Conservation (phyloP, 495 filamentous ascomycete species). For the Cryomyces antarcticus region DNA sequence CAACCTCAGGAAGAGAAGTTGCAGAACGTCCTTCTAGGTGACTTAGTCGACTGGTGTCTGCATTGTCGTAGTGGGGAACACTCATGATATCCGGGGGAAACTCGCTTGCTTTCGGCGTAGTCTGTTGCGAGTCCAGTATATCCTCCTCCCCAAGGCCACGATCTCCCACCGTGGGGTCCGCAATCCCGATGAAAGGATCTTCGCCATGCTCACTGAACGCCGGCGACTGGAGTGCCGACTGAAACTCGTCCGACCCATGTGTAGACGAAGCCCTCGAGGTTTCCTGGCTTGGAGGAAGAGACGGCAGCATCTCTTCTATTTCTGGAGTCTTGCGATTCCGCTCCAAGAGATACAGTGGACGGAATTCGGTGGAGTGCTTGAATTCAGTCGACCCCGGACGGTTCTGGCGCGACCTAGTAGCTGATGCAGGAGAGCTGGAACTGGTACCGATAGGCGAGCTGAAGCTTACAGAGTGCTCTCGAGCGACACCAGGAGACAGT, state of each 20-base stretch:
- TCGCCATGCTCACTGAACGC: conserved; percentile 3
- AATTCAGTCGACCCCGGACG: conserved; percentile 16
- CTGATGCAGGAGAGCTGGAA: conserved; percentile 11
- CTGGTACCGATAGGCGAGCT: conserved; percentile 2
- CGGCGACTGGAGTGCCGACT: conserved; percentile 10
- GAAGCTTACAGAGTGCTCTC: conserved; percentile 7
- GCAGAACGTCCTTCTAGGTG: too few relatives aligned
- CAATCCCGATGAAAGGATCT: not conserved
- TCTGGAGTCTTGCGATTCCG: conserved; percentile 18
- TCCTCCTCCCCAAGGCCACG: conserved; percentile 5
- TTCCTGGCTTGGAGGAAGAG: conserved; percentile 16
- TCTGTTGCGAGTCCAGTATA: conserved; percentile 15
- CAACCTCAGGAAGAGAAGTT: too few relatives aligned
- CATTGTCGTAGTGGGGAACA: too few relatives aligned
- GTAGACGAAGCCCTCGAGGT: conserved; percentile 14
- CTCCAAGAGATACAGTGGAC: conserved; percentile 23
- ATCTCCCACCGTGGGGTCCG: too few relatives aligned
- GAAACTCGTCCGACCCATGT: conserved; percentile 18
- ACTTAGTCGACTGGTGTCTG: too few relatives aligned
- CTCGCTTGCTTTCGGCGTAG: conserved; percentile 14
- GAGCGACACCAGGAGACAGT: conserved; percentile 6
- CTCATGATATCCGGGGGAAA: conserved; percentile 3
- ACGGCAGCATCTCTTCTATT: conserved; percentile 16
- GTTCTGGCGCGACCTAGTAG: conserved; percentile 5
- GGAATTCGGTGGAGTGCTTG: conserved; percentile 10